Base-by-base conservation (phyloP, 345 rosid species). In the Pistacia atlantica region DNA sequence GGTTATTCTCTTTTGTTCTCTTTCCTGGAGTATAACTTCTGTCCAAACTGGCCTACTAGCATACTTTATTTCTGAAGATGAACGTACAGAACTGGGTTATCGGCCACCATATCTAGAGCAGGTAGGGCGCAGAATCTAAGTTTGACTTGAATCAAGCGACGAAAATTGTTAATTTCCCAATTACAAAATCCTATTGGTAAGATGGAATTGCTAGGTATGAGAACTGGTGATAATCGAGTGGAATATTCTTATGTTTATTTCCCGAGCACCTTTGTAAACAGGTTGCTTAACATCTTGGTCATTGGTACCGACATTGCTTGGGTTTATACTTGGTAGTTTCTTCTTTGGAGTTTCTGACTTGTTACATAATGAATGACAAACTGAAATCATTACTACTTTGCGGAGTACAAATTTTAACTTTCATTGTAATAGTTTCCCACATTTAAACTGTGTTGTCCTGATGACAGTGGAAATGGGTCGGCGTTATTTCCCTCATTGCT, bases 401-500 rank as follows among this genome's bases (percentile, higher is more conserved):
- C 20, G 1, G 2, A 6, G 28, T 33, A 28, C 8, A 64, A 51
- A 5, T 7, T 11, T 63, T 74, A 25, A 48, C 11, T 3, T 64
- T 52, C 20, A 11, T 61, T 1, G 33, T 61, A 67, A 63, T 13
- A 38, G 55, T 61, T 60, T 0, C 62, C 48, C 46, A 10, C 18
- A 22, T 73, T 63, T 74, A 49, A 75, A 42, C 56, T 45, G 51
- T 54, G 48, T 56, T 71, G 28, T 66, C 28, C 1, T 82, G 42
- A 69, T 66, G 79, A 65, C 89, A 96, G 99, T 93, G 86, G 95
- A 96, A 83, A 90, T 87, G 81, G 99, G 99, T 10, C 76, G 89
- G 65, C 88, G 97, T 2, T 96, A 80, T 80, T 96, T 96, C 76
- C 99, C 97, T 56, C 83, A 83, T 77, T 92, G 98, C 88, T 93